Evolutionary conservation across 2,329 filamentous ascomycete genomes (phyloP).

Genomic region (Microdochium trichocladiopsis): DNA sequence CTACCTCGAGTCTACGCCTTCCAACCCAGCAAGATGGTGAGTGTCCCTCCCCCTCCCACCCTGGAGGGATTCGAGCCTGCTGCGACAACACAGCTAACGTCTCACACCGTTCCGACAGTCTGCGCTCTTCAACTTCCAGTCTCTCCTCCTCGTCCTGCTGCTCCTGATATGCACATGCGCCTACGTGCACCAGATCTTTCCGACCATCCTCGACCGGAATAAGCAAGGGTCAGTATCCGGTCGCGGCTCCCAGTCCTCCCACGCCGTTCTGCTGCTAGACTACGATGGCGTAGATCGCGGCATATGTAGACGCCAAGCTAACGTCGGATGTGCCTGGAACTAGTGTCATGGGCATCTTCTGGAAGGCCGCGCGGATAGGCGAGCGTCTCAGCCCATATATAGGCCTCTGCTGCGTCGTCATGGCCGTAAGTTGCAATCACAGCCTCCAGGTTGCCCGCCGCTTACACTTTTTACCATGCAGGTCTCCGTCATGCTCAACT

Average conservation of each 20-base stretch:
- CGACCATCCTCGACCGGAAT: constrained; percentile 83
- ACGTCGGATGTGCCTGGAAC: neutral
- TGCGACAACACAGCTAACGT: neutral
- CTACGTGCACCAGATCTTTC: constrained; percentile 86
- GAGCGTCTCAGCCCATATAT: constrained; percentile 94
- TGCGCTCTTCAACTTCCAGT: constrained; percentile 98
- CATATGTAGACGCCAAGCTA: neutral
- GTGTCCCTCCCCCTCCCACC: neutral
- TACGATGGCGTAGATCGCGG: too few species aligned
- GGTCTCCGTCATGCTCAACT: constrained; percentile 27
- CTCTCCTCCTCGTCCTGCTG: constrained; percentile 86
- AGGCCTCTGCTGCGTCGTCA: constrained; percentile 84
- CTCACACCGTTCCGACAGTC: constrained; percentile 46
- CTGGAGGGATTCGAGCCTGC: neutral
- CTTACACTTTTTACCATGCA: constrained; percentile 1
- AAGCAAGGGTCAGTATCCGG: constrained; percentile 67
- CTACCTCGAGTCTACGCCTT: too few species aligned
- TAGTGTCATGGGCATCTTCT: constrained; percentile 79
- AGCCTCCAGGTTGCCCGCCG: neutral
- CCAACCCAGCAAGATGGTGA: neutral
- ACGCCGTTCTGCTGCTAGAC: constrained; percentile 6
- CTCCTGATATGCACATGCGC: constrained; percentile 94
- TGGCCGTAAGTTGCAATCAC: constrained; percentile 63
- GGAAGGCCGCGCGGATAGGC: constrained; percentile 90
- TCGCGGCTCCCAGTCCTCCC: neutral